These are phyloP conservation scores for Carnegiea gigantea DNA, from an alignment of 179 eudicot species.

Conservation along the genomic window DNA sequence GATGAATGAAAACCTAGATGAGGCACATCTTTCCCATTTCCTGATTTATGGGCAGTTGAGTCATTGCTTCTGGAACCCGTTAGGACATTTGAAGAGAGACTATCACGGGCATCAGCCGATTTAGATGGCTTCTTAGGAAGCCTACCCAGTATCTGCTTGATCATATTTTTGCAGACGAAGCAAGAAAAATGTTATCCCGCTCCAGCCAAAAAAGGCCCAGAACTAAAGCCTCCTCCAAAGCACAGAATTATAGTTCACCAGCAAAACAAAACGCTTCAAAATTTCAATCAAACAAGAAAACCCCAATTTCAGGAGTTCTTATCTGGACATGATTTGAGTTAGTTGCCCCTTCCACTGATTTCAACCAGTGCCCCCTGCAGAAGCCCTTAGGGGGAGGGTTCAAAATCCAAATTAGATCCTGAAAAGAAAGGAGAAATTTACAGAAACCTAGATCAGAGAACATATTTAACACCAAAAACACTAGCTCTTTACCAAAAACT, in stretches of 20 bases:
- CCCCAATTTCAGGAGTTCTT: constrained; percentile 22
- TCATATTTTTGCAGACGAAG: constrained; percentile 32
- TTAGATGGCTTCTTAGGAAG: constrained; percentile 56
- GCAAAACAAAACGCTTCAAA: constrained; percentile 13
- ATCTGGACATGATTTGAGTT: constrained; percentile 7
- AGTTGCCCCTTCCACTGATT: not conserved
- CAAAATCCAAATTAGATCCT: constrained; percentile 11
- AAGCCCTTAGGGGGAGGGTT: constrained; percentile 4
- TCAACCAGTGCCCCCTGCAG: constrained; percentile 3
- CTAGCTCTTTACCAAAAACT: not conserved
- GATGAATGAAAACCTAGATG: constrained; percentile 26
- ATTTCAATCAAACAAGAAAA: constrained; percentile 35
- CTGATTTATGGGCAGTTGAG: constrained; percentile 34
- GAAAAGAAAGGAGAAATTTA: not conserved
- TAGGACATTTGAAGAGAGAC: constrained; percentile 29
- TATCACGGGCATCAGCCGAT: constrained; percentile 37
- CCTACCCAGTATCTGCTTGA: constrained; percentile 49
- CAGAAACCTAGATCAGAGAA: constrained; percentile 17
- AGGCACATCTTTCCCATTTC: constrained; percentile 35
- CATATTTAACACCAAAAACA: not conserved
- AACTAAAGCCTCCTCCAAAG: constrained; percentile 23
- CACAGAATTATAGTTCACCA: constrained; percentile 14
- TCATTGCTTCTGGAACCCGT: constrained; percentile 32
- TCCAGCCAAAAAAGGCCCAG: constrained; percentile 23
- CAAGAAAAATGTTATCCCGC: constrained; percentile 10